phyloP scores from a whole-genome alignment of 2,329 filamentous ascomycete species.

The Stagonosporopsis vannaccii region DNA sequence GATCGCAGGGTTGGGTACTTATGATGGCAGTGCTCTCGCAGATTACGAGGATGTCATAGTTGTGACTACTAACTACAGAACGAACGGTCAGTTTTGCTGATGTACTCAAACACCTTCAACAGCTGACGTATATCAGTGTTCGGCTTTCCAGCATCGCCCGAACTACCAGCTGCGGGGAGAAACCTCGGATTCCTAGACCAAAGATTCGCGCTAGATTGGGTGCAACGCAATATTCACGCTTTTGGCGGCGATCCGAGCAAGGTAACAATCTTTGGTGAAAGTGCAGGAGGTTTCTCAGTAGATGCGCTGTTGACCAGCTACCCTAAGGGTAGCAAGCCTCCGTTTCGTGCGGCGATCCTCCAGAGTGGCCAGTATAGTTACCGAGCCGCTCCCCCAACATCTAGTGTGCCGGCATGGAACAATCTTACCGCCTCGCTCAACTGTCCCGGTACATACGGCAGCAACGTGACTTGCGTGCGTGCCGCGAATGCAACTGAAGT shows the following conservation, averaged over 20 bases:
- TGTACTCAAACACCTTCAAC: fast-evolving
- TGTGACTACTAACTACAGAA: slow-evolving; percentile 40
- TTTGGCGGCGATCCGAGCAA: slow-evolving; percentile 59
- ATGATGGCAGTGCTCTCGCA: slow-evolving; percentile 40
- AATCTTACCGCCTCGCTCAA: slow-evolving; percentile 28
- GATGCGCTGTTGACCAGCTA: slow-evolving; percentile 41
- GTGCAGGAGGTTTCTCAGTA: slow-evolving; percentile 35
- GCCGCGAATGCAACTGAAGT: slow-evolving; percentile 27
- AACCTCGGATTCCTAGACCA: slow-evolving; percentile 66
- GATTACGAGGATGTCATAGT: slow-evolving; percentile 41
- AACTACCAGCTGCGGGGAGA: slow-evolving; percentile 25
- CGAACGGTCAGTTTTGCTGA: slow-evolving; percentile 30
- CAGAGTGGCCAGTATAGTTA: slow-evolving; percentile 39
- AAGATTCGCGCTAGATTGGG: slow-evolving; percentile 63
- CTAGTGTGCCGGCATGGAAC: slow-evolving; percentile 29
- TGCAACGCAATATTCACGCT: slow-evolving; percentile 55
- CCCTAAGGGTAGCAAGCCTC: slow-evolving; percentile 25
- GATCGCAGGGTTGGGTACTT: slow-evolving; percentile 16
- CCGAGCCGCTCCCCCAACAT: slow-evolving; percentile 15
- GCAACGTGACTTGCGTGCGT: slow-evolving; percentile 34
- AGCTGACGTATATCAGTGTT: slow-evolving; percentile 30
- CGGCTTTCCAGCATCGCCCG: slow-evolving; percentile 36
- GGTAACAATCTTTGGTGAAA: slow-evolving; percentile 56
- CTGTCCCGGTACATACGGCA: slow-evolving; percentile 28
- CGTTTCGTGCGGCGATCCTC: slow-evolving; percentile 41